Conservation (phyloP, 2,329 filamentous ascomycete genomes). For the Fusarium austroafricanum region DNA sequence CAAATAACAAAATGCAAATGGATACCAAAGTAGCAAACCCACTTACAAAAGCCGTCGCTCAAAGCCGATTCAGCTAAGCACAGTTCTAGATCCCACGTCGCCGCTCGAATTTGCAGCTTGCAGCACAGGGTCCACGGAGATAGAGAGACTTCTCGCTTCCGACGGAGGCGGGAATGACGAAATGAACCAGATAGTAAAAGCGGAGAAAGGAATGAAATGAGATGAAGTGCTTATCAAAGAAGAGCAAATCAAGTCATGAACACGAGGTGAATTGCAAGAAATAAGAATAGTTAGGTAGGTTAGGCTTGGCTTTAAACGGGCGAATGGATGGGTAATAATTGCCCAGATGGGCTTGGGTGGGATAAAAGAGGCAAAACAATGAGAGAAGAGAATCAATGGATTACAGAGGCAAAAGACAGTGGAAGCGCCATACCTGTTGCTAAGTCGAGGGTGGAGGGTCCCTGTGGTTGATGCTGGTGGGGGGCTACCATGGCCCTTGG, state of each 20-base stretch:
- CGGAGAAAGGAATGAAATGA: slow-evolving; percentile 21
- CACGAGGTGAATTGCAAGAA: slow-evolving; percentile 11
- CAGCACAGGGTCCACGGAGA: slow-evolving; percentile 29
- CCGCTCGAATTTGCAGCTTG: slow-evolving; percentile 1
- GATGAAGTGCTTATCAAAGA: slow-evolving; percentile 6
- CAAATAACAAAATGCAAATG: background rate
- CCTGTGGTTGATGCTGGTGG: slow-evolving; percentile 43
- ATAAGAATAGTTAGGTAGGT: background rate
- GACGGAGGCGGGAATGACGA: slow-evolving; percentile 28
- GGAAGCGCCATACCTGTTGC: slow-evolving; percentile 39
- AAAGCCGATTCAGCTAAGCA: slow-evolving; percentile 18
- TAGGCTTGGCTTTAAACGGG: slow-evolving; percentile 17
- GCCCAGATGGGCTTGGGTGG: slow-evolving; percentile 17
- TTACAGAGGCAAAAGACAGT: slow-evolving; percentile 28
- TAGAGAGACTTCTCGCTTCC: slow-evolving; percentile 40
- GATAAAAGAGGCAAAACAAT: slow-evolving; percentile 20
- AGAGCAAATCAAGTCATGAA: slow-evolving; percentile 1
- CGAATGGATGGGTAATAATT: slow-evolving; percentile 10
- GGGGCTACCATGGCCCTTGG: slow-evolving; percentile 37
- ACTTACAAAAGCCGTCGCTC: slow-evolving; percentile 24
- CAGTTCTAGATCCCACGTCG: slow-evolving; percentile 28
- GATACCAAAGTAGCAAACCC: background rate
- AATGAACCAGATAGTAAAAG: slow-evolving; percentile 30
- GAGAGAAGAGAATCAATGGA: slow-evolving; percentile 28
- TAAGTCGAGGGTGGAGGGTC: slow-evolving; percentile 33